Evolutionary conservation across 768 basidiomycete species (phyloP).

Genomic region (Suillus cothurnatus): DNA sequence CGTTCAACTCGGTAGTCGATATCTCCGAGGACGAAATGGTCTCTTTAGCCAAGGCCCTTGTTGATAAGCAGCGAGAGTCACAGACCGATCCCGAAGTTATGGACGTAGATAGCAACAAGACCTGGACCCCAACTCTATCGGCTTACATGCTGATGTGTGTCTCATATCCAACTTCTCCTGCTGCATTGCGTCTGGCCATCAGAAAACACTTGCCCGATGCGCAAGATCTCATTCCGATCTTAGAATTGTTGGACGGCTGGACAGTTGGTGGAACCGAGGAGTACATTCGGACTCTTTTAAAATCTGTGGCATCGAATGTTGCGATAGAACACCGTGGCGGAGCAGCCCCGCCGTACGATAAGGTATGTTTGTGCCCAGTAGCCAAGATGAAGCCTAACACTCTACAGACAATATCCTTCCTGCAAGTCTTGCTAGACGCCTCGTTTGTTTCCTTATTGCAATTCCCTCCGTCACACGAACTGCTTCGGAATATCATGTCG

Average conservation of each 20-base stretch:
- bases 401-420: constrained; percentile 55
- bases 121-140: constrained; percentile 36
- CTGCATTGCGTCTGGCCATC: constrained; percentile 45
- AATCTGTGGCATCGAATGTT: constrained; percentile 4
- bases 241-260: constrained; percentile 31
- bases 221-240: constrained; percentile 39
- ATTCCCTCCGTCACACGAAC: constrained; percentile 45
- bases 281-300: constrained; percentile 7
- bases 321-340: not conserved
- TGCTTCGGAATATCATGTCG: constrained; percentile 51
- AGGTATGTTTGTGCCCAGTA: constrained; percentile 45
- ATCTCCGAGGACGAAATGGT: constrained; percentile 68
- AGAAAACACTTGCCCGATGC: constrained; percentile 42
- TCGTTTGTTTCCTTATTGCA: constrained; percentile 67
- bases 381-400: constrained; percentile 41
- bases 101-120: constrained; percentile 38
- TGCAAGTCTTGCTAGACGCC: constrained; percentile 70
- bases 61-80: constrained; percentile 37
- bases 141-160: constrained; percentile 41
- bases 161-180: constrained; percentile 41
- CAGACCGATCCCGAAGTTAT: constrained; percentile 25
- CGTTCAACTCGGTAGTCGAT: constrained; percentile 59
- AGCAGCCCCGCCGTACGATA: constrained; percentile 13
- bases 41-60: constrained; percentile 48
- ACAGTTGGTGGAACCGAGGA: constrained; percentile 39